These are phyloP conservation scores for Rhodomyrtus psidioides DNA, from an alignment of 441 rosid species.

Conservation along the genomic window DNA sequence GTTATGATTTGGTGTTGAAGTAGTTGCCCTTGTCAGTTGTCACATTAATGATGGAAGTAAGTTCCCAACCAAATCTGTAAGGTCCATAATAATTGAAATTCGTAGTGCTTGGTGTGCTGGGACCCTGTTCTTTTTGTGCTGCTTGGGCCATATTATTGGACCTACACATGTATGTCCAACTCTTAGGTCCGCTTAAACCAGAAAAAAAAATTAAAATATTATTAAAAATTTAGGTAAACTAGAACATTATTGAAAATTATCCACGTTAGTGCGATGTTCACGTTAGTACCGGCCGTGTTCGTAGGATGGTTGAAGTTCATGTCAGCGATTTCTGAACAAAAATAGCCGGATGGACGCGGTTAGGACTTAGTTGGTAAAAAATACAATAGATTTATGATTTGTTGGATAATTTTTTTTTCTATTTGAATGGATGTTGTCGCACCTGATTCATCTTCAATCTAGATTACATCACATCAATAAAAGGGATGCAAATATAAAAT, in stretches of 20 bases:
- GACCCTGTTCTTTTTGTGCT: background rate
- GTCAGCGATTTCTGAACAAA: too few relatives aligned
- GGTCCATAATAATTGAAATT: background rate
- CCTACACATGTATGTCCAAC: background rate
- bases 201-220: too few relatives aligned
- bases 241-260: too few relatives aligned
- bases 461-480: background rate
- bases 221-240: too few relatives aligned
- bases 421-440: background rate
- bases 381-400: too few relatives aligned
- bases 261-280: too few relatives aligned
- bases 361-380: too few relatives aligned
- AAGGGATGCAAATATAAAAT: background rate
- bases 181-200: background rate
- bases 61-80: background rate
- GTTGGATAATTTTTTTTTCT: too few relatives aligned
- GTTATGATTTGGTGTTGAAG: background rate
- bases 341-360: too few relatives aligned
- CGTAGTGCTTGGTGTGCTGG: background rate
- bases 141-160: background rate
- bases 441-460: background rate
- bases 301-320: too few relatives aligned
- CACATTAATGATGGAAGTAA: background rate
- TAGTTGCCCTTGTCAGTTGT: background rate
- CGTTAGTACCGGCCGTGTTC: too few relatives aligned